Conservation (phyloP, 139 green algal genomes). For the Micractinium sp. region DNA sequence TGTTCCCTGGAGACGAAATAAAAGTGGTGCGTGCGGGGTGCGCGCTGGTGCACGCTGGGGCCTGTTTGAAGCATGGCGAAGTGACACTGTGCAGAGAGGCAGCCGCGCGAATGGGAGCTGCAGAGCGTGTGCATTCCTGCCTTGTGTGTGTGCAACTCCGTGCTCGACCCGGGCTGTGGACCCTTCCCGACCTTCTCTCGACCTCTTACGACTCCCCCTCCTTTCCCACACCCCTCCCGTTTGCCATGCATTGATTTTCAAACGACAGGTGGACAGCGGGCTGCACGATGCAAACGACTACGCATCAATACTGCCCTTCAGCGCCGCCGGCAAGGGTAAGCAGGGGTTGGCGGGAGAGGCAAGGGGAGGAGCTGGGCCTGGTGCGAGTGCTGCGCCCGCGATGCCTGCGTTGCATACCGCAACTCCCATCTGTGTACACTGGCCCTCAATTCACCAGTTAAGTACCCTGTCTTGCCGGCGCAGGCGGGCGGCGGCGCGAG, state of each 20-base stretch:
- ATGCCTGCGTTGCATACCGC: neutral
- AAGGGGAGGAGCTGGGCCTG: too few species aligned
- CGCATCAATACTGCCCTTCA: neutral
- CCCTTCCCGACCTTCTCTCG: neutral
- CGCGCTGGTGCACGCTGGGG: too few species aligned
- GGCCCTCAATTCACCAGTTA: too few species aligned
- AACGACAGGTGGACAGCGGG: constrained; percentile 40
- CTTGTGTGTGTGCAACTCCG: too few species aligned
- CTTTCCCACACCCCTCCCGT: neutral
- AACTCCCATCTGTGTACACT: neutral
- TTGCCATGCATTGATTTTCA: too few species aligned
- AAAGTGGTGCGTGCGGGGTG: constrained; percentile 33
- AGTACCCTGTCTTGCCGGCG: too few species aligned
- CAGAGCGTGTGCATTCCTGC: neutral
- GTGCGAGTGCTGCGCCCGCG: neutral
- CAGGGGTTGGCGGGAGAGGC: neutral
- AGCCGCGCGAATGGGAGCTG: too few species aligned
- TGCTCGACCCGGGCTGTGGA: neutral
- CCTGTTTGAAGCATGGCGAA: neutral
- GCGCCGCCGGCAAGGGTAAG: neutral
- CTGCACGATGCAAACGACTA: constrained; percentile 40
- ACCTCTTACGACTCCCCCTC: neutral
- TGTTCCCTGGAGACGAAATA: constrained; percentile 63
- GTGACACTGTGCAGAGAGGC: too few species aligned
- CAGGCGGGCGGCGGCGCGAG: constrained; percentile 23